Evolutionary conservation across 2,329 filamentous ascomycete genomes (phyloP), one percentile per base, ranked within the genome.

Genomic region (Bipolaris oryzae): DNA sequence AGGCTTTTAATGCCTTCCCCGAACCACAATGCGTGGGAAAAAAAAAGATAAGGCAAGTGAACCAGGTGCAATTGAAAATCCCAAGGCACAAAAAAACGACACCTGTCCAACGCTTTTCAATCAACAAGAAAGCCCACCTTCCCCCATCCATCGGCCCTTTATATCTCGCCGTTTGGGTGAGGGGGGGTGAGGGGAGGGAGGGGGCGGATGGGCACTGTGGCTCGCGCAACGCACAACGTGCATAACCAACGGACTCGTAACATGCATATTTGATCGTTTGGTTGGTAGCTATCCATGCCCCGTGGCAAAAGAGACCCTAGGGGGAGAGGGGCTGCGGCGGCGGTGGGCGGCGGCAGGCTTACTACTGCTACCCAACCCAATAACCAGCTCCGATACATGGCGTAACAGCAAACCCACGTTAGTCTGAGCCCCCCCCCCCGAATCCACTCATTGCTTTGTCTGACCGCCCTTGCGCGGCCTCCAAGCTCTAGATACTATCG

Each of bases 131-230:
- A 28, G 11, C 41, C 21, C 13, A 23, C 33, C 9, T 15, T 15
- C 28, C 41, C 7, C 23, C 23, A 47, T 39, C 7, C 33, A 25
- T 54, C 52, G 52, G 52, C 31, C 52, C 52, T 54, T 54, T 54
- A 50, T 49, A 44, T 38, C 45, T 50, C 46, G 52, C 45, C 52
- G 38, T 38, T 20, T 35, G 34, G 13, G 34, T 35, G 34, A n/a
- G 34, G 13, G 34, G 25, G n/a, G n/a, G n/a, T 10, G 25, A 28
- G 25, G 25, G 25, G 25, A 10, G 7, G 25, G 7, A 9, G 25
- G 25, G 25, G 25, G 25, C 23, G 25, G 21, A 5, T 21, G 21
- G 21, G 25, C 25, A 7, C 9, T 28, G 25, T 28, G 9, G 25
- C 25, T 28, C 25, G 7, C 25, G 25, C 25, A 28, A 28, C 25